Evolutionary conservation across 192 early-diverging fungal species (phyloP), one percentile per base, ranked within the genome.

Genomic region (Cladochytrium replicatum): DNA sequence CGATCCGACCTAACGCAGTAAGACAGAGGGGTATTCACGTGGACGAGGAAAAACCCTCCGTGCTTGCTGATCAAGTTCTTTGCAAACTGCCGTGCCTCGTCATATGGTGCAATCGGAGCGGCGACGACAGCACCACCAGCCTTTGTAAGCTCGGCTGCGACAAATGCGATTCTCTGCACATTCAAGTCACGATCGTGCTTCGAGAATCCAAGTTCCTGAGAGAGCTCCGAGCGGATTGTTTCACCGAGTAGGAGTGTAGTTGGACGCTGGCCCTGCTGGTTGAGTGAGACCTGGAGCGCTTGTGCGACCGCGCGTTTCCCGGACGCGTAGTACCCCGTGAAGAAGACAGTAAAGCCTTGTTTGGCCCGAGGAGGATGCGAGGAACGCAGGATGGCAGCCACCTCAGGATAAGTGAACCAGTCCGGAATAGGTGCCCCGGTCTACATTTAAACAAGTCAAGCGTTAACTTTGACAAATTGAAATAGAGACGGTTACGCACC

Each of bases 361-460:
- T 75, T 73, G 40, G 69, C 68, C 27, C 87, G 85, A 50, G 90
- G 87, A 42, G 93, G 93, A 60, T 97, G 81, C 40, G 84, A 80
- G 40, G 83, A 73, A 32, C 88, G 83, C 57, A 97, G 68, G 31
- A 97, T 87, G 32, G 61, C 74, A 46, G 89, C 89, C 5, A 97
- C 93, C 52, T 93, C 91, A 25, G 93, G 93, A 74, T 97, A 97
- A 32, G 93, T 93, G 79, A 97, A 97, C 93, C 93, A 97, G 66
- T 92, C 89, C 15, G 93, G 93, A 48, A 97, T 93, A 11, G 85
- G 68, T 0, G 78, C 78, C 31, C 91, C 93, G 19, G 81, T 82
- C 72, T 84, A 74, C 8, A 48, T 25, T 43, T 0, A 43, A 11
- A 9, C 25, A 1, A 19, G 30, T 41, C 7, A 46, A 28, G 22